Base-by-base conservation (phyloP, 176 grass and related monocot genomes). In the Phragmites australis region DNA sequence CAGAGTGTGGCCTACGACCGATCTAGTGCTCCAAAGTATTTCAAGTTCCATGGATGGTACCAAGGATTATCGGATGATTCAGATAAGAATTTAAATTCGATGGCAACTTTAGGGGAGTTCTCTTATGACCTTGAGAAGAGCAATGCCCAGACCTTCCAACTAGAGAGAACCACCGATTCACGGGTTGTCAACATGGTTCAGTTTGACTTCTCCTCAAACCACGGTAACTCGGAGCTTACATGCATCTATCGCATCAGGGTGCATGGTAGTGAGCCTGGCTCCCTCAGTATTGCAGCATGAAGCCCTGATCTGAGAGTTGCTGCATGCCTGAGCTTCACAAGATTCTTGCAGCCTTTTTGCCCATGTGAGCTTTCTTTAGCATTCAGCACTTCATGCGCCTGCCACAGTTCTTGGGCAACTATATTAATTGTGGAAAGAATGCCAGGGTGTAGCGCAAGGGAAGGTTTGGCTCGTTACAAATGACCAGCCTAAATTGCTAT, bases 201-300 rank as follows among this genome's bases (percentile, higher is more conserved):
- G 64, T 72, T 98, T 13, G 81, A 87, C 31, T 87, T 94, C 83
- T 87, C 74, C 17, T 90, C 89, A 13, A 98, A 98, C 78, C 92
- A 98, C 10, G 95, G 90, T 9, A 92, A 86, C 1, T 86, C 63
- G 6, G 66, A 73, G 16, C 74, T 87, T 39, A 98, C 95, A 21
- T 98, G 95, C 88, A 90, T 98, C 37, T 98, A 98, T 64, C 92
- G 92, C 75, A 89, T 98, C 67, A 90, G 95, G 88, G 90, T 98
- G 66, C 95, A 98, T 45, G 95, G 95, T 53, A 74, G 32, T 13
- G 88, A 94, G 64, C 90, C 95, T 12, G 70, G 47, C 34, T 82
- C 77, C 50, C 53, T 69, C 4, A 66, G 22, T 8, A 26, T 26
- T 5, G 34, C 83, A 22, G 41, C 77, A 16, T 71, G 43, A 60